Percentiles rank a stretch among this genome's conserved stretches.
phyloP scores from a whole-genome alignment of 768 basidiomycete genomes.

The Paxillus involutus region DNA sequence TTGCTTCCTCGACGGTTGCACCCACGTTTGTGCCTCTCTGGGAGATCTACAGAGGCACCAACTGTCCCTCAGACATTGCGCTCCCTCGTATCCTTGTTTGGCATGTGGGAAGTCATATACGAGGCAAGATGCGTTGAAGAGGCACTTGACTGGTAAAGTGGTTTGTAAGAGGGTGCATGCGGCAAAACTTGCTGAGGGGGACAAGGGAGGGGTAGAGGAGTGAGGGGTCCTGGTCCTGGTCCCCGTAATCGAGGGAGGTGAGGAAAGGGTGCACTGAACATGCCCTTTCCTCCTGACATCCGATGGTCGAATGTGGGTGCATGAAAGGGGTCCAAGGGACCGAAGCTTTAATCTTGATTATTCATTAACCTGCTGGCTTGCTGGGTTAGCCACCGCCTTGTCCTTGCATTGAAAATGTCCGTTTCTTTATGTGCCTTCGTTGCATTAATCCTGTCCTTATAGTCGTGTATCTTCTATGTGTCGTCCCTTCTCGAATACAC shows the following conservation, averaged over 20 bases:
- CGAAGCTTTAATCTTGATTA: neutral
- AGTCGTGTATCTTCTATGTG: neutral
- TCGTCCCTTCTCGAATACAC: neutral
- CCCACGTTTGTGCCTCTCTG: constrained; percentile 26
- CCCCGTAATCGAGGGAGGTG: too few relatives aligned
- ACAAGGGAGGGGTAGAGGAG: neutral
- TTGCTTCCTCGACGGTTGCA: constrained; percentile 24
- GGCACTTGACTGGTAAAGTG: constrained; percentile 29
- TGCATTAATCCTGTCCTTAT: neutral
- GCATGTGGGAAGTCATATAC: constrained; percentile 29
- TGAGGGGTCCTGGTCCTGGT: constrained; percentile 3
- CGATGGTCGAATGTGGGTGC: too few relatives aligned
- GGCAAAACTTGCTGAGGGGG: constrained; percentile 7
- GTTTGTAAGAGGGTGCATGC: constrained; percentile 26
- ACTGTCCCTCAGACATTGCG: constrained; percentile 28
- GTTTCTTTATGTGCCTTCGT: neutral
- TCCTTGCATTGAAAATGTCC: neutral
- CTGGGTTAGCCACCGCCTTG: neutral
- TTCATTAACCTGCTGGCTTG: neutral
- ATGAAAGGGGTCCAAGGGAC: neutral
- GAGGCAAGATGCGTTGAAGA: constrained; percentile 31
- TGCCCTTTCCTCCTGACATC: neutral
- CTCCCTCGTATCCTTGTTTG: constrained; percentile 21
- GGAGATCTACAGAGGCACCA: constrained; percentile 30
- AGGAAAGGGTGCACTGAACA: neutral